Conservation (phyloP, 2,329 filamentous ascomycete genomes). For the Fusarium protoensiforme region DNA sequence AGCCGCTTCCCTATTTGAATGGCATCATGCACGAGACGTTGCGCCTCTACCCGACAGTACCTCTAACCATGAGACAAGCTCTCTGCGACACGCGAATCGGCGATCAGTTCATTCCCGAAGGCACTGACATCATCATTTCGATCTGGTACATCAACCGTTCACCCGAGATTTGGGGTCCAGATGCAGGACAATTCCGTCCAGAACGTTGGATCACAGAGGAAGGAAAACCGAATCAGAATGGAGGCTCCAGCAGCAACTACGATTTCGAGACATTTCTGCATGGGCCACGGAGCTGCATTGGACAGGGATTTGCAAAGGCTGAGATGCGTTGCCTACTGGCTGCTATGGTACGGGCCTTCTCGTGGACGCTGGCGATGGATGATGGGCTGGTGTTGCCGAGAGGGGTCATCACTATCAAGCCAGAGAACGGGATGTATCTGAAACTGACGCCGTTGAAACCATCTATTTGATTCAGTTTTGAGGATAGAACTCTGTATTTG, state of each 20-base stretch:
- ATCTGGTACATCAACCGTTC: constrained; percentile 71
- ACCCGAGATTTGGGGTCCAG: constrained; percentile 72
- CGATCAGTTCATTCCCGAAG: constrained; percentile 71
- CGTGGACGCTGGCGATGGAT: constrained; percentile 66
- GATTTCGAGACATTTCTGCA: constrained; percentile 83
- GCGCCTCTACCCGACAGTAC: constrained; percentile 74
- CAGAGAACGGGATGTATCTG: constrained; percentile 72
- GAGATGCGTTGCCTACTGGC: constrained; percentile 81
- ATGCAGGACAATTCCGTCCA: constrained; percentile 74
- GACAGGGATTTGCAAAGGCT: constrained; percentile 76
- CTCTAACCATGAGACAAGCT: constrained; percentile 71
- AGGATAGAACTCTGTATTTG: not conserved
- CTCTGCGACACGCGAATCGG: constrained; percentile 66
- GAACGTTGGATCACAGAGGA: constrained; percentile 71
- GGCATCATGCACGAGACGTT: constrained; percentile 76
- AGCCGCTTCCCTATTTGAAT: constrained; percentile 74
- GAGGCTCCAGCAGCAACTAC: constrained; percentile 77
- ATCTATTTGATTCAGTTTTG: not conserved
- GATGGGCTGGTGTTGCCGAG: constrained; percentile 69
- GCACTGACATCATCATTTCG: constrained; percentile 70
- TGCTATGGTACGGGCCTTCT: constrained; percentile 72
- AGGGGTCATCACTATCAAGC: constrained; percentile 73
- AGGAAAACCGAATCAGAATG: constrained; percentile 68
- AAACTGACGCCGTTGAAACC: constrained; percentile 49
- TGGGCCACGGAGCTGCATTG: constrained; percentile 85